Evolutionary conservation across 2,329 filamentous ascomycete species (phyloP).

Genomic region (Ophiosphaerella korrae): DNA sequence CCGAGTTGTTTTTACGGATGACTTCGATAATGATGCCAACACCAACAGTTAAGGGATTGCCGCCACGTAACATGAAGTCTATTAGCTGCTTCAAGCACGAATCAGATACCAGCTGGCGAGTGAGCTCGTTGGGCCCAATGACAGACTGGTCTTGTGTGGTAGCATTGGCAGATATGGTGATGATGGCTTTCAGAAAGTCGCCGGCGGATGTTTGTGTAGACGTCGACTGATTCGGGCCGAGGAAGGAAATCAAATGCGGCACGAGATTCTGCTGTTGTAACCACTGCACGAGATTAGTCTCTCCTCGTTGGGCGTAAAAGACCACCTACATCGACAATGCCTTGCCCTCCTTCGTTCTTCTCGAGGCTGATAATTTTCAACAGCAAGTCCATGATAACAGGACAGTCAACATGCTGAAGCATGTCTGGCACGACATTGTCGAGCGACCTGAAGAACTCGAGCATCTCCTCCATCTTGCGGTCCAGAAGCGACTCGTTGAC

Average conservation of each 20-base stretch:
- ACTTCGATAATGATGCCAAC: constrained; percentile 98
- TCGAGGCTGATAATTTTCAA: constrained; percentile 97
- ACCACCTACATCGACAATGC: constrained; percentile 82
- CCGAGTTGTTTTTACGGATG: constrained; percentile 98
- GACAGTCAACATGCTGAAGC: constrained; percentile 92
- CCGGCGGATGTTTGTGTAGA: constrained; percentile 95
- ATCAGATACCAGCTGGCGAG: constrained; percentile 88
- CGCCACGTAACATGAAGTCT: constrained; percentile 86
- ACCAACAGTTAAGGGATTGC: constrained; percentile 92
- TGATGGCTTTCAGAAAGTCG: constrained; percentile 97
- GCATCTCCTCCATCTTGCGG: constrained; percentile 97
- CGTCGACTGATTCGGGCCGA: constrained; percentile 82
- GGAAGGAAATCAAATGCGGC: constrained; percentile 81
- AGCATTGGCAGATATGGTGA: constrained; percentile 97
- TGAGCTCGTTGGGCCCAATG: constrained; percentile 96
- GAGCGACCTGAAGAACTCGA: constrained; percentile 83
- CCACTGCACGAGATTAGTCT: constrained; percentile 65
- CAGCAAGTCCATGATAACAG: constrained; percentile 96
- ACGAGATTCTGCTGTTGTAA: constrained; percentile 88
- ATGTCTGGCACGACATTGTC: constrained; percentile 83
- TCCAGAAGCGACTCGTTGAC: constrained; percentile 98
- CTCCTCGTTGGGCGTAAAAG: not conserved
- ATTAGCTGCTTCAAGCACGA: constrained; percentile 85
- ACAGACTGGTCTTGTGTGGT: constrained; percentile 99
- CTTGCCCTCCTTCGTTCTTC: constrained; percentile 86